Evolutionary conservation across 257 asterid genomes (phyloP).

Genomic region (Solanum sejunctum): DNA sequence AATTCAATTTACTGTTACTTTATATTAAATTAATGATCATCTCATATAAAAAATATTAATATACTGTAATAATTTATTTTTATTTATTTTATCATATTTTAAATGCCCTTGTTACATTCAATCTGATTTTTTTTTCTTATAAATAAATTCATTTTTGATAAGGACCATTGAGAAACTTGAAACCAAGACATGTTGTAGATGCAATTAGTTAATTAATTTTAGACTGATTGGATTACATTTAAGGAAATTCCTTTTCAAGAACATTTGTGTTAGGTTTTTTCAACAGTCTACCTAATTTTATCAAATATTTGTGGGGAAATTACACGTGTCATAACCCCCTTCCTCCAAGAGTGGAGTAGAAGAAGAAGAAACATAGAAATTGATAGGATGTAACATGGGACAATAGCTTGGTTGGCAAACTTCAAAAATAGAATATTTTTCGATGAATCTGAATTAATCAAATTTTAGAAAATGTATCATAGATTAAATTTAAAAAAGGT

Average conservation of each 20-base stretch:
- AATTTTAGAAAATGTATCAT: accelerated
- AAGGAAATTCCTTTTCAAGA: not conserved
- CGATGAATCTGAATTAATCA: accelerated
- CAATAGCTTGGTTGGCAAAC: not conserved
- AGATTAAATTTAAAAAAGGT: not conserved
- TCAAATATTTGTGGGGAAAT: not conserved
- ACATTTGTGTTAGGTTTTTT: not conserved
- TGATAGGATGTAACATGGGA: not conserved
- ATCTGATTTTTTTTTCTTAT: too few species aligned
- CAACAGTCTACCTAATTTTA: not conserved
- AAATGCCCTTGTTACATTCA: too few species aligned
- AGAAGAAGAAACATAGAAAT: not conserved
- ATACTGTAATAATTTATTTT: too few species aligned
- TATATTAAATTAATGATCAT: not conserved
- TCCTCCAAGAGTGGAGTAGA: not conserved
- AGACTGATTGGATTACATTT: not conserved
- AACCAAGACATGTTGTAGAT: not conserved
- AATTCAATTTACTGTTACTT: not conserved
- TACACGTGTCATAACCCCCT: not conserved
- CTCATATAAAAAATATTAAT: not conserved
- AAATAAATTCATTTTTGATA: not conserved
- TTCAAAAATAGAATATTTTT: not conserved
- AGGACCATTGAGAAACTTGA: not conserved
- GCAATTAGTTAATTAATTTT: not conserved
- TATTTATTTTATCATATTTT: not conserved